Evolutionary conservation across 2,329 filamentous ascomycete species (phyloP).

Genomic region (Penicillium griseofulvum): DNA sequence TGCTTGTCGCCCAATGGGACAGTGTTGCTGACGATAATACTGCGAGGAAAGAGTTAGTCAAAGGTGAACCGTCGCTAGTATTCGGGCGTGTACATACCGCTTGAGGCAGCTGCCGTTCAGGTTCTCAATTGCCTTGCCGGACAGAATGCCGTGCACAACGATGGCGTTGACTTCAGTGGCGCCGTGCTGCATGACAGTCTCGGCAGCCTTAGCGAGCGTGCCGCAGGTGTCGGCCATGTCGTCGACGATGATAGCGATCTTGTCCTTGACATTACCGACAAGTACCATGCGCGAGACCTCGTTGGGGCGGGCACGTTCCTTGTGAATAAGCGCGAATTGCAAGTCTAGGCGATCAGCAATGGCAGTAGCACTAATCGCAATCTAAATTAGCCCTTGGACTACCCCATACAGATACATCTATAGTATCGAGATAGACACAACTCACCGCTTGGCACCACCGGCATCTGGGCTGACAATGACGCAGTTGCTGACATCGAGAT

Average conservation of each 20-base stretch:
- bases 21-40: conserved; percentile 87
- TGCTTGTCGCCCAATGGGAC: conserved; percentile 79
- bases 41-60: conserved; percentile 34
- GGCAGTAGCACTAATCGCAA: conserved; percentile 66
- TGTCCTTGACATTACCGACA: conserved; percentile 88
- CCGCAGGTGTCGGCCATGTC: conserved; percentile 98
- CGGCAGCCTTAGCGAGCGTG: conserved; percentile 81
- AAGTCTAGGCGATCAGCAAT: conserved; percentile 90
- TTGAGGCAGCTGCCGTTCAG: conserved; percentile 73
- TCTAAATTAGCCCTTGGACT: neutral
- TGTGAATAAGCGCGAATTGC: conserved; percentile 92
- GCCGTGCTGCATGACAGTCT: conserved; percentile 81
- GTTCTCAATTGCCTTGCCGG: conserved; percentile 81
- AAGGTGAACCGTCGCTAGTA: neutral
- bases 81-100: conserved; percentile 3
- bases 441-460: conserved; percentile 82
- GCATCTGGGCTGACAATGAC: conserved; percentile 95
- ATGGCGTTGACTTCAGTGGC: conserved; percentile 89
- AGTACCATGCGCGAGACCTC: conserved; percentile 92
- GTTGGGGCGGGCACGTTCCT: conserved; percentile 87
- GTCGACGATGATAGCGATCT: conserved; percentile 92
- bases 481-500: conserved; percentile 75
- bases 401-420: neutral
- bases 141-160: conserved; percentile 90
- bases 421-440: neutral